Evolutionary conservation across 495 filamentous ascomycete genomes (phyloP).

Genomic region (Paragyromitra xinjiangensis): DNA sequence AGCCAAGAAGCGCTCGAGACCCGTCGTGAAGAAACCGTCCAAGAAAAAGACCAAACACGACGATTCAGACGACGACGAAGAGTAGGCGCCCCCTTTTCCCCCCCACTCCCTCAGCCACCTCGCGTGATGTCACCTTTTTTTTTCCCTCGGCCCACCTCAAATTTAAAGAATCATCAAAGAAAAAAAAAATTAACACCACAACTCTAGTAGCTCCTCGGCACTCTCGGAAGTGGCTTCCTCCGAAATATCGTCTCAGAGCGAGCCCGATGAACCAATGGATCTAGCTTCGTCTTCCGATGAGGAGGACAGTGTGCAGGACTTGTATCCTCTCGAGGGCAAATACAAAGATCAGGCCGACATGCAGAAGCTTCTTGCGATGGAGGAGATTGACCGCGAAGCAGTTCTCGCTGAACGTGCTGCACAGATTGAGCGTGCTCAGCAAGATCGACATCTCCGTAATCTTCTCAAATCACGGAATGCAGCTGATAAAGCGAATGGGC

Average conservation of each 20-base stretch:
- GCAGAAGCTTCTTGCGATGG: slow-evolving; percentile 81
- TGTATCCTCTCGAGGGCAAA: slow-evolving; percentile 88
- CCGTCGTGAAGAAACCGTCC: slow-evolving; percentile 29
- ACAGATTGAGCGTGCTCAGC: slow-evolving; percentile 77
- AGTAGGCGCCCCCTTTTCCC: slow-evolving; percentile 28
- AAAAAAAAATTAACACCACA: slow-evolving; percentile 60
- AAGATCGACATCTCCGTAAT: slow-evolving; percentile 84
- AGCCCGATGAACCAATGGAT: slow-evolving; percentile 67
- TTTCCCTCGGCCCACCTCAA: background rate
- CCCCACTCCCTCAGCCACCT: background rate
- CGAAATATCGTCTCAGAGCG: slow-evolving; percentile 89
- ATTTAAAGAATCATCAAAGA: background rate
- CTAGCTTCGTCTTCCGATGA: slow-evolving; percentile 63
- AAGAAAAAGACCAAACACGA: slow-evolving; percentile 46
- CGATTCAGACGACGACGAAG: slow-evolving; percentile 46
- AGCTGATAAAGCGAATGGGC: slow-evolving; percentile 62
- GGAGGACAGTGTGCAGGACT: slow-evolving; percentile 67
- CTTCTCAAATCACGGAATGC: slow-evolving; percentile 75
- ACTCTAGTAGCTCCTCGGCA: slow-evolving; percentile 71
- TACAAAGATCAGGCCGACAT: slow-evolving; percentile 83
- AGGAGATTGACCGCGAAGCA: slow-evolving; percentile 88
- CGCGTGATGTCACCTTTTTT: slow-evolving; percentile 17
- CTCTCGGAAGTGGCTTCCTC: slow-evolving; percentile 81
- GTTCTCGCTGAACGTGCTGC: slow-evolving; percentile 88
- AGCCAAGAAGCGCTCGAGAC: slow-evolving; percentile 49